Percentiles rank a stretch among this genome's conserved stretches.
These are phyloP conservation scores for Mortierella sp. DNA, from an alignment of 371 early-diverging fungal genomes.

Conservation along the genomic window DNA sequence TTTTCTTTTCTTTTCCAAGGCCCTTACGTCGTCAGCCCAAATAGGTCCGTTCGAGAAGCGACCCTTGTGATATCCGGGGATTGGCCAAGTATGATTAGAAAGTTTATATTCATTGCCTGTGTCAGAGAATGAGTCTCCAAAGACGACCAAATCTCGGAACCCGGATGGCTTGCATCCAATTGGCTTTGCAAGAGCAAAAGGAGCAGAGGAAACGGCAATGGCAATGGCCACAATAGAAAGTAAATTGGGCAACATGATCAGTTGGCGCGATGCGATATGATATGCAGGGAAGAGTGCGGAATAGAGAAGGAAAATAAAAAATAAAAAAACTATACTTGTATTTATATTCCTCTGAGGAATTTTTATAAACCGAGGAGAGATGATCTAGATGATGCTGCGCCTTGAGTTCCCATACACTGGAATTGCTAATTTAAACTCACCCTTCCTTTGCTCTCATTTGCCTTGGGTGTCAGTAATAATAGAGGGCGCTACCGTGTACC, in stretches of 20 bases:
- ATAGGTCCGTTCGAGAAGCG: slow-evolving; percentile 38
- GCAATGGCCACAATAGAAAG: slow-evolving; percentile 14
- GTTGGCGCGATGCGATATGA: not conserved
- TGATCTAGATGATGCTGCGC: no score
- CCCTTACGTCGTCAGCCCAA: slow-evolving; percentile 25
- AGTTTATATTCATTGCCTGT: slow-evolving; percentile 30
- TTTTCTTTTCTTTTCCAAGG: not conserved
- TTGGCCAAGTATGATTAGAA: slow-evolving; percentile 33
- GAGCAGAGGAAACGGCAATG: not conserved
- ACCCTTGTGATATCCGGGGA: slow-evolving; percentile 11
- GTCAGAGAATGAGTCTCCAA: slow-evolving; percentile 46
- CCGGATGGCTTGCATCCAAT: not conserved
- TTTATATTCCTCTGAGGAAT: no score
- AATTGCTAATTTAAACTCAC: no score
- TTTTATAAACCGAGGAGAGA: no score
- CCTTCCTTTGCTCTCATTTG: no score
- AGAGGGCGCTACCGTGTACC: no score
- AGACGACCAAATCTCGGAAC: slow-evolving; percentile 23
- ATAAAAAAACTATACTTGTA: not conserved
- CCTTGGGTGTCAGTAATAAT: no score
- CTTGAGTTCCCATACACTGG: no score
- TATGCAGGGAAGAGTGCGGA: not conserved
- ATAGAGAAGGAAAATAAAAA: not conserved
- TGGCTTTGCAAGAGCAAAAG: slow-evolving; percentile 1
- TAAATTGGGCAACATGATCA: slow-evolving; percentile 13